Base-by-base conservation (phyloP, 352 stramenopile species). In the Phytopythium aichiense region DNA sequence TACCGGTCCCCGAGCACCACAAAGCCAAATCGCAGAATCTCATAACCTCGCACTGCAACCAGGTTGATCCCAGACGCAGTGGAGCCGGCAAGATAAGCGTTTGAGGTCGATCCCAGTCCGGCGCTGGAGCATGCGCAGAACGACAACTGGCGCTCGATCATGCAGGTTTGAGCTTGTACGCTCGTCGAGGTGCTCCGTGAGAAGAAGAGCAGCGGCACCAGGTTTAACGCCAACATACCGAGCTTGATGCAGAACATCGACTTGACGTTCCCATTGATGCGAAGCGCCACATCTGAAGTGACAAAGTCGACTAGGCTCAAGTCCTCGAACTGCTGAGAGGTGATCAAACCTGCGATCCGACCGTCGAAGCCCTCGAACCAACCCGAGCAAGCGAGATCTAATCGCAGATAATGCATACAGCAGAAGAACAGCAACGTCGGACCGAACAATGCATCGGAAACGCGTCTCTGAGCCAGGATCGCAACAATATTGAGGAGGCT, bases 181-280 rank as follows among this genome's bases (percentile, higher is more conserved):
- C 7, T 38, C 5, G 1, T 38, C 7, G 7, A 11, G 51, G 13
- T 4, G 51, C 15, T 45, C 30, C 11, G 23, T 9, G 51, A 56
- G 20, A 43, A 51, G 20, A 60, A 56, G 2, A 68, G 1, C 4
- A 71, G 23, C 4, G 65, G 42, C 16, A 67, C 8, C 33, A 54
- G 6, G 37, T 67, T 67, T 1, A 64, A 8, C 7, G 25, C 58
- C 4, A 76, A 37, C 23, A 76, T 33, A 16, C n/a, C 37, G 5
- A 76, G 23, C 50, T 76, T 76, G 48, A 56, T 35, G 0, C 13
- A 25, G 46, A 73, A 72, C 18, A 73, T 35, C 5, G 67, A 45
- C 22, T 15, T 56, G 28, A 57, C 56, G 33, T 54, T 62, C 2
- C 69, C 69, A 23, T 73, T 71, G 42, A 73, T 63, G 2, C 66